Conservation (phyloP, 2,329 filamentous ascomycete genomes). For the Clarireedia sp. region DNA sequence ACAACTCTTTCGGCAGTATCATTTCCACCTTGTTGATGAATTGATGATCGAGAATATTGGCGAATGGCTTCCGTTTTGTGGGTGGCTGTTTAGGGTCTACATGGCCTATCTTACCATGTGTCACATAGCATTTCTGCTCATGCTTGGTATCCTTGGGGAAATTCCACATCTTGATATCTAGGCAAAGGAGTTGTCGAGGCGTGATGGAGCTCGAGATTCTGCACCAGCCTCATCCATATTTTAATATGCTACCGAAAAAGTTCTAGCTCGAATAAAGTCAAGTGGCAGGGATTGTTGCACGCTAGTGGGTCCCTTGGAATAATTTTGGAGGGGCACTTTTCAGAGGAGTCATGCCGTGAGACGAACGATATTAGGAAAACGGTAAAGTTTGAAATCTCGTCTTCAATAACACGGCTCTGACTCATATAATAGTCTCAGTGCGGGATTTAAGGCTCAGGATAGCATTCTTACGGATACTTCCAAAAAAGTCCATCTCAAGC, state of each 20-base stretch:
- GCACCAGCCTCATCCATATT: background rate
- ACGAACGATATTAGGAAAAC: too few relatives aligned
- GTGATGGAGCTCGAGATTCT: background rate
- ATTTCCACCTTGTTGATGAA: constrained; percentile 68
- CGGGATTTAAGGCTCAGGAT: too few relatives aligned
- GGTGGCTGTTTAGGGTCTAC: constrained; percentile 64
- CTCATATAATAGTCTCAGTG: too few relatives aligned
- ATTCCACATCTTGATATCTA: constrained; percentile 36
- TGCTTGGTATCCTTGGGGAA: constrained; percentile 31
- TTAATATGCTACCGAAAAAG: background rate
- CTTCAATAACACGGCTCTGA: too few relatives aligned
- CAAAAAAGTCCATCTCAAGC: too few relatives aligned
- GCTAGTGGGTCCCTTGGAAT: background rate
- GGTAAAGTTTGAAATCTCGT: too few relatives aligned
- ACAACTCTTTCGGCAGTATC: constrained; percentile 59
- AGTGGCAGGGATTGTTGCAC: too few relatives aligned
- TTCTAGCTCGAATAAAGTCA: too few relatives aligned
- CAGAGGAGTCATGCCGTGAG: background rate
- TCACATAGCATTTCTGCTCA: constrained; percentile 63
- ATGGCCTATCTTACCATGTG: constrained; percentile 59
- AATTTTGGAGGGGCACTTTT: constrained; percentile 6
- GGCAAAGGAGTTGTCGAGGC: background rate
- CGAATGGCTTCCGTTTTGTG: constrained; percentile 69
- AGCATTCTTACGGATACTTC: too few relatives aligned
- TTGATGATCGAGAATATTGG: constrained; percentile 53